phyloP scores from a whole-genome alignment of 768 basidiomycete genomes.

The Kwoniella newhampshirensis region DNA sequence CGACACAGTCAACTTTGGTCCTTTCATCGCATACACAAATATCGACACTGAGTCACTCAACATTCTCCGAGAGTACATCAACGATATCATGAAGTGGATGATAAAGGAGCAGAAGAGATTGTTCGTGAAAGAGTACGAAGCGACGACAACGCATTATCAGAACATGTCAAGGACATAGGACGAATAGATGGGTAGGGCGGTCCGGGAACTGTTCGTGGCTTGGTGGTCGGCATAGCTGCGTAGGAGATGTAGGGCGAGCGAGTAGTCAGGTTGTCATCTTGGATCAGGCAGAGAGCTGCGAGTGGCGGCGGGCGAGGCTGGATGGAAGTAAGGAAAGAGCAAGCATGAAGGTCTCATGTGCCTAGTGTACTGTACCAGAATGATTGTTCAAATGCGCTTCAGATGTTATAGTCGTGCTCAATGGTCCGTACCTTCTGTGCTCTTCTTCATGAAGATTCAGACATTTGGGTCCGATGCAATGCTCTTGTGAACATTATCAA shows the following conservation, averaged over 20 bases:
- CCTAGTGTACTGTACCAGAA: no score
- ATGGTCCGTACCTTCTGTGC: no score
- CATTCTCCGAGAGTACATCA: slow-evolving; percentile 82
- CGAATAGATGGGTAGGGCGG: background rate
- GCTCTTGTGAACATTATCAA: no score
- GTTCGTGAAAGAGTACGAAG: slow-evolving; percentile 77
- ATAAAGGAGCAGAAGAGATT: slow-evolving; percentile 68
- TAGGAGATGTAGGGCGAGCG: no score
- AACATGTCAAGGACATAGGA: slow-evolving; percentile 71
- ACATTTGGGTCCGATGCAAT: no score
- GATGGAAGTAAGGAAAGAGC: background rate
- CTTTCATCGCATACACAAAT: slow-evolving; percentile 83
- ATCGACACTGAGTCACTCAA: slow-evolving; percentile 84
- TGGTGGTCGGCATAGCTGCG: no score
- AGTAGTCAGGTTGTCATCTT: no score
- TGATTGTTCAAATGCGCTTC: no score
- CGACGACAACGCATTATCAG: slow-evolving; percentile 72
- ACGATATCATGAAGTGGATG: slow-evolving; percentile 85
- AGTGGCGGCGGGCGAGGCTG: background rate
- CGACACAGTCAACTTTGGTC: slow-evolving; percentile 83
- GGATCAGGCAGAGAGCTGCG: background rate
- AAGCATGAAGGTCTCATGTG: no score
- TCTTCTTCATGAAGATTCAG: no score
- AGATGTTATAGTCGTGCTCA: no score
- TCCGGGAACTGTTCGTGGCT: no score